phyloP scores from a whole-genome alignment of 2,329 filamentous ascomycete genomes.

The Colletotrichum tabaci region DNA sequence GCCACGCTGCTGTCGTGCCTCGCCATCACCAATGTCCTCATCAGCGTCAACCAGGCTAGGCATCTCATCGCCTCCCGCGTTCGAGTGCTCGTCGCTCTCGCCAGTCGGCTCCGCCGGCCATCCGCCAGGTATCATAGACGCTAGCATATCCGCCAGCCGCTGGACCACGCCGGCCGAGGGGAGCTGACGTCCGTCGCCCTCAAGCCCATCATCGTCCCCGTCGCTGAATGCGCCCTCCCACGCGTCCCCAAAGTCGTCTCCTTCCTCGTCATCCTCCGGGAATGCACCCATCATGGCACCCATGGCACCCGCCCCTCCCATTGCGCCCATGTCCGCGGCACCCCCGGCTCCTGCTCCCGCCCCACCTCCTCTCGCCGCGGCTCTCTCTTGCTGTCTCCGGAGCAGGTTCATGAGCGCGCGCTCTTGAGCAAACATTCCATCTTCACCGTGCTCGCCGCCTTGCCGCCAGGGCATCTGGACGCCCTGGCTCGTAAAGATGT shows the following conservation, averaged over 20 bases:
- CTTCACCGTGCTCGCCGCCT: constrained; percentile 39
- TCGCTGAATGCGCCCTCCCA: constrained; percentile 42
- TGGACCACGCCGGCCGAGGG: constrained; percentile 30
- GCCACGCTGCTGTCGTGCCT: not conserved
- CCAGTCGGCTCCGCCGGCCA: constrained; percentile 39
- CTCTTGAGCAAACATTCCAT: constrained; percentile 24
- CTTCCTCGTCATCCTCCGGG: constrained; percentile 40
- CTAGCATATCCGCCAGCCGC: constrained; percentile 33
- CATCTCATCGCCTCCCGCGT: constrained; percentile 30
- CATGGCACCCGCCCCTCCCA: not conserved
- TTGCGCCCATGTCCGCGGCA: constrained; percentile 10
- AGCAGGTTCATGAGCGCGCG: constrained; percentile 30
- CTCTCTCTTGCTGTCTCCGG: constrained; percentile 27
- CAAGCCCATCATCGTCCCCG: constrained; percentile 36
- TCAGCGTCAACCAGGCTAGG: constrained; percentile 3
- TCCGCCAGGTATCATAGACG: constrained; percentile 32
- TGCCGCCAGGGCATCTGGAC: constrained; percentile 60
- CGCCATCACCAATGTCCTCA: not conserved
- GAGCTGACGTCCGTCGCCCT: constrained; percentile 13
- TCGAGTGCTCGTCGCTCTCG: constrained; percentile 34
- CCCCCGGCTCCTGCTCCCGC: constrained; percentile 8
- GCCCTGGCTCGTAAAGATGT: constrained; percentile 63
- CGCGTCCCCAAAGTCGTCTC: constrained; percentile 20
- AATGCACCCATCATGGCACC: constrained; percentile 33
- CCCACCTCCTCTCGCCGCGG: constrained; percentile 13